Evolutionary conservation across 768 basidiomycete species (phyloP).

Genomic region (Suillus fuscotomentosus): DNA sequence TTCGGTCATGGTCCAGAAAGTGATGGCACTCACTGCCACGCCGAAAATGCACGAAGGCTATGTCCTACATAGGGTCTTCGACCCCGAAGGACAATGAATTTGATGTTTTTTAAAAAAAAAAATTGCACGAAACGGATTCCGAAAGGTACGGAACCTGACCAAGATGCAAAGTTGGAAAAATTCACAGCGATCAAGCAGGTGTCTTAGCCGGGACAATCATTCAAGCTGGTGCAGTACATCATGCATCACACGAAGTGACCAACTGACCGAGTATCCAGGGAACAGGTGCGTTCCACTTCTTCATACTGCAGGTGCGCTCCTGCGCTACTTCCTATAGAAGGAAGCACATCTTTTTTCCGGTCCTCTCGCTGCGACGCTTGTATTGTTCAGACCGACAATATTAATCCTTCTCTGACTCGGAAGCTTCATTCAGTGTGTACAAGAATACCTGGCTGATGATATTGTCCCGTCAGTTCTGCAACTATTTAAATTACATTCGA

Average conservation of each 20-base stretch:
- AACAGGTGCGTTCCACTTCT: not conserved
- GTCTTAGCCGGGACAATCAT: not conserved
- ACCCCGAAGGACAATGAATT: no score
- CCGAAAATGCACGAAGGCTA: no score
- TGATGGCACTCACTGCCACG: no score
- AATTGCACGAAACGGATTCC: no score
- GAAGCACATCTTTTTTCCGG: not conserved
- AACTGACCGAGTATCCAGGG: not conserved
- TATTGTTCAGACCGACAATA: not conserved
- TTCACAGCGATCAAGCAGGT: not conserved
- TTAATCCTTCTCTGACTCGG: no score
- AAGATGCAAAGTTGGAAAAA: not conserved
- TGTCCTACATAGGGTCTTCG: no score
- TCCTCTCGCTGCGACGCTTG: not conserved
- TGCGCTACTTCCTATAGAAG: not conserved
- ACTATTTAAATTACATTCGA: not conserved
- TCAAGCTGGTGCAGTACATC: not conserved
- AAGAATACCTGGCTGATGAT: not conserved
- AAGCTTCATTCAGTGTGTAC: not conserved
- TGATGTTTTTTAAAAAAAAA: no score
- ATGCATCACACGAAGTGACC: not conserved
- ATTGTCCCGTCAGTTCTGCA: not conserved
- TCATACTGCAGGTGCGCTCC: not conserved
- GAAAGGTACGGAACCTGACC: no score
- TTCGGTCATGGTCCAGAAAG: no score